A percentile compares a stretch with the other conserved stretches of the same genome.
Conservation (phyloP, 169 alveolate species). For the Plasmodium relictum region DNA sequence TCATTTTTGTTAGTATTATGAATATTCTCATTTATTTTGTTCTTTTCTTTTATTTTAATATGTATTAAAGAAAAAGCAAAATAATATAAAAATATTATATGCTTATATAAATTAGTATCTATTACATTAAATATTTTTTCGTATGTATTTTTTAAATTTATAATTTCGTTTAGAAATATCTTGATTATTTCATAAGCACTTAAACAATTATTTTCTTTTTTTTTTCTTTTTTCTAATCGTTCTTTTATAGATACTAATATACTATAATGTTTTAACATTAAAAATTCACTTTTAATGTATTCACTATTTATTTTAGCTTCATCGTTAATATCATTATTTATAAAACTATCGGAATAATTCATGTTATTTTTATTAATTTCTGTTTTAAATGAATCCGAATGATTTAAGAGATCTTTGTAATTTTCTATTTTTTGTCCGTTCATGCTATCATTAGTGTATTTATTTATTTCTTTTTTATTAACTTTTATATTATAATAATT, state of each 20-base stretch:
- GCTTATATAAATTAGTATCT: constrained; percentile 55
- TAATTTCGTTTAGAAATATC: constrained; percentile 29
- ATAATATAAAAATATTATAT: constrained; percentile 55
- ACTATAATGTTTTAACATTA: constrained; percentile 54
- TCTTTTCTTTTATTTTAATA: constrained; percentile 43
- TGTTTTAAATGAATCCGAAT: background rate
- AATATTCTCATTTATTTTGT: background rate
- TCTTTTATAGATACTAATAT: constrained; percentile 22
- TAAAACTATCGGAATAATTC: constrained; percentile 11
- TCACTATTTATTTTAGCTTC: constrained; percentile 14
- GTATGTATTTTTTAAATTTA: constrained; percentile 31
- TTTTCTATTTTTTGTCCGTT: background rate
- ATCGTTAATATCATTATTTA: background rate
- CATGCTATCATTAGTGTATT: background rate
- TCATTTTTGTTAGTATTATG: background rate
- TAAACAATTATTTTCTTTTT: constrained; percentile 7
- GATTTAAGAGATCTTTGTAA: background rate
- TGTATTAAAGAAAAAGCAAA: constrained; percentile 42
- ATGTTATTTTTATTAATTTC: background rate
- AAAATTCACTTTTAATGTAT: constrained; percentile 28
- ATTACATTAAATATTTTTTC: constrained; percentile 28
- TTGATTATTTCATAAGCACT: constrained; percentile 22
- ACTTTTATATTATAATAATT: constrained; percentile 28
- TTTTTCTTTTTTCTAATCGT: constrained; percentile 20
- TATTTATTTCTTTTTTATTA: background rate